Base-by-base conservation (phyloP, 352 stramenopile species). In the Peronospora belbahrii region DNA sequence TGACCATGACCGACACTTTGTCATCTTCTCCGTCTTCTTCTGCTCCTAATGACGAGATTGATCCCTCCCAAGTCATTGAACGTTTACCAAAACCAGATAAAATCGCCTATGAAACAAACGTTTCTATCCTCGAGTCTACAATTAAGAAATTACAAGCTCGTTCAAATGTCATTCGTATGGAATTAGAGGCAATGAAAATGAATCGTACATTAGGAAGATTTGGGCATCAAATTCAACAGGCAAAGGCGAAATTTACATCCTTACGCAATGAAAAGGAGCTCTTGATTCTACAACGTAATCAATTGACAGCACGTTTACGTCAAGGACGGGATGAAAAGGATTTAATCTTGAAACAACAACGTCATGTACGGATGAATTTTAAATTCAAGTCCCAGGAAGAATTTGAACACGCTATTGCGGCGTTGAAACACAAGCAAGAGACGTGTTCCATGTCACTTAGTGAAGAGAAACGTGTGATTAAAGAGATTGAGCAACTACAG, bases 391-490 rank as follows among this genome's bases (percentile, higher is more conserved):
- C 65, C 3, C 65, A 86, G 15, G 80, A 83, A 31, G 92, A 98
- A 19, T 97, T 96, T 47, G 88, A 98, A 5, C 70, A 80, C 32
- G 83, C 95, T 56, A 97, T 98, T 54, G 47, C 67, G 6, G 66
- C 80, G 47, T 71, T 98, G 23, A 74, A 94, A 50, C 62, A 80
- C 52, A 75, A 82, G 53, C 95, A 98, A 70, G 85, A 98, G 72
- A 98, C 93, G 4, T 91, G 78, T 32, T 97, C 89, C 52, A 98
- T 98, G 95, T 88, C 79, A 45, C 65, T 98, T 4, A 85, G 75
- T 18, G 95, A 98, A 40, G 95, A 98, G 66, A 98, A 98, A 84
- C 90, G 88, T 38, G 72, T 98, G 20, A 93, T 98, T 59, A 98
- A 98, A 70, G 92, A 98, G 56, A 97, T 98, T 50, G 92, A 97